These are phyloP conservation scores for Gloeostereum incarnatum DNA, from an alignment of 768 basidiomycete genomes.

Conservation along the genomic window DNA sequence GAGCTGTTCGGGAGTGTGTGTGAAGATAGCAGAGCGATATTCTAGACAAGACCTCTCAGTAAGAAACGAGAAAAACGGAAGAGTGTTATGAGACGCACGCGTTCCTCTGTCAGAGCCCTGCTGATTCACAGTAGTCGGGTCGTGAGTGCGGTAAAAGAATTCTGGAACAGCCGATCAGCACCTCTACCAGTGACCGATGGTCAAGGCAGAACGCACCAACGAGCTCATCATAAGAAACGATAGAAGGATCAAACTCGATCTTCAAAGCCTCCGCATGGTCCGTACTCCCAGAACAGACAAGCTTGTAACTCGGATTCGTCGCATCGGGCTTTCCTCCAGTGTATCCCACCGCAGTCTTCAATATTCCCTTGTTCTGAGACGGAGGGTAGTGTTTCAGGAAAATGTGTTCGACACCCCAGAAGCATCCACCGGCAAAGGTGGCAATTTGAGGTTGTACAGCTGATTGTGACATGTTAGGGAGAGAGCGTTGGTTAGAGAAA, in stretches of 20 bases:
- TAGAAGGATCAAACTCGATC: constrained; percentile 76
- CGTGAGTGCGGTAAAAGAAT: constrained; percentile 93
- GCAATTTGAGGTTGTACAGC: constrained; percentile 21
- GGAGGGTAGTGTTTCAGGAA: constrained; percentile 74
- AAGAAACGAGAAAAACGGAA: constrained; percentile 1
- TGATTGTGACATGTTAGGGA: not conserved
- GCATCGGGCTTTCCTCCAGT: constrained; percentile 57
- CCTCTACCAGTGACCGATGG: not conserved
- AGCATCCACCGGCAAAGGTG: constrained; percentile 57
- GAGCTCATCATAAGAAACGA: constrained; percentile 76
- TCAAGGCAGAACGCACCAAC: constrained; percentile 49
- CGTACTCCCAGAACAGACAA: constrained; percentile 76
- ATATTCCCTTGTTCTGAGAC: constrained; percentile 60
- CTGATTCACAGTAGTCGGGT: constrained; percentile 75
- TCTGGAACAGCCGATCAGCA: constrained; percentile 30
- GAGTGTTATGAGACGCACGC: constrained; percentile 38
- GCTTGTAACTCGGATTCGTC: constrained; percentile 53
- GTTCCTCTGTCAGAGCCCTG: constrained; percentile 75
- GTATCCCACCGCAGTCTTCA: constrained; percentile 72
- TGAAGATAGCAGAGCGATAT: constrained; percentile 92
- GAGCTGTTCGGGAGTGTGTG: constrained; percentile 62
- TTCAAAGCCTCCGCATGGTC: constrained; percentile 84
- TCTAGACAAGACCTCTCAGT: constrained; percentile 31
- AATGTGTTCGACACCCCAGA: constrained; percentile 85
- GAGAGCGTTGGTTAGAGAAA: not conserved